Evolutionary conservation across 2,329 filamentous ascomycete species (phyloP), one percentile per base, ranked within the genome.

Genomic region (Verticillium nubilum): DNA sequence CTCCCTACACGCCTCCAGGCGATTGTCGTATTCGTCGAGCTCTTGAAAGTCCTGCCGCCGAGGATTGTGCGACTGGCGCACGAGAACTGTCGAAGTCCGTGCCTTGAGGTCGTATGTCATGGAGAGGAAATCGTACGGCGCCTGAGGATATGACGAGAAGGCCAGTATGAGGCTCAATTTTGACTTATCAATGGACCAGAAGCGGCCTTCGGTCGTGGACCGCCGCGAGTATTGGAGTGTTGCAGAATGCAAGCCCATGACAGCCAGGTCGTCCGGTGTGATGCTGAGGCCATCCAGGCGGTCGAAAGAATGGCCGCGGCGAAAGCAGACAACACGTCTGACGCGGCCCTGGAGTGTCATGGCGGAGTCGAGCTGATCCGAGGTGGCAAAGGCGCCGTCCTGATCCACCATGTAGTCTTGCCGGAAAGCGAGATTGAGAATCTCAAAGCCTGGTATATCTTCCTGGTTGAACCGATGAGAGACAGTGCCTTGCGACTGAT

Each of bases 71-170:
- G 76, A 78, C 54, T 78, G 76, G 4, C 77, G 71, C 37, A 79
- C 71, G 6, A 80, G 64, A 23, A 77, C 72, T 1, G 73, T 78
- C 2, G 77, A 69, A 2, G 70, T 73, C 23, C 72, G 72, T 7
- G 70, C 72, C 9, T 69, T 65, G 35, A 80, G 64, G 58, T 73
- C 70, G 65, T 79, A 79, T 4, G 75, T 74, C 74, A 79, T 76
- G 50, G 76, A 79, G 10, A 79, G 67, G 62, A 79, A 80, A 65
- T 80, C 77, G 54, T 76, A 79, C 0, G 77, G 77, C 0, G 77
- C 76, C 52, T 73, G 74, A 25, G 77, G 75, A 58, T 76, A 74
- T 25, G 72, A 71, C 3, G 77, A 78, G 63, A 80, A 80, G 33
- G 76, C 75, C 57, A 80, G 69, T 57, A 79, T 76, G 37, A 80